phyloP scores from a whole-genome alignment of 495 filamentous ascomycete species.

The Daldinia childiae region DNA sequence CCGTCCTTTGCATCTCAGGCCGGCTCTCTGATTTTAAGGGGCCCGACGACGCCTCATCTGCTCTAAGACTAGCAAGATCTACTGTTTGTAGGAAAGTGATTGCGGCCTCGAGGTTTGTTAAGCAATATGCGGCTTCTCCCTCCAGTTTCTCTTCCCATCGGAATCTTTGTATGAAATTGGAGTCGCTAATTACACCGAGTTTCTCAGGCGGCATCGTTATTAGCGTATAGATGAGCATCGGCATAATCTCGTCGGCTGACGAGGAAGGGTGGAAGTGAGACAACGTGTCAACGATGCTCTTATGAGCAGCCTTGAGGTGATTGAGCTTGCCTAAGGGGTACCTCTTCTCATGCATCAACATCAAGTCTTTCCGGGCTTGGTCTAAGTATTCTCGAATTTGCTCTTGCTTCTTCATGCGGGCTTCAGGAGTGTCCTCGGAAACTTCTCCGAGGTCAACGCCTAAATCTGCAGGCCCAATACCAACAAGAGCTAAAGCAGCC shows the following conservation, averaged over 20 bases:
- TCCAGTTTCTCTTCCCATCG: conserved; percentile 85
- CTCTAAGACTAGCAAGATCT: conserved; percentile 87
- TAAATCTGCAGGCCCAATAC: conserved; percentile 86
- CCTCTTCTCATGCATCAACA: conserved; percentile 84
- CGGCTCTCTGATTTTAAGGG: conserved; percentile 65
- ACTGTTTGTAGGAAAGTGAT: conserved; percentile 98
- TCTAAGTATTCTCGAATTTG: conserved; percentile 78
- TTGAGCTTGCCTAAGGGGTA: conserved; percentile 93
- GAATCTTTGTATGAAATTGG: conserved; percentile 93
- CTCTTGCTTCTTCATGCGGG: conserved; percentile 68
- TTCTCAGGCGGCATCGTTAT: conserved; percentile 89
- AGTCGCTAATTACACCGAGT: conserved; percentile 90
- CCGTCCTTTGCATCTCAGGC: conserved; percentile 62
- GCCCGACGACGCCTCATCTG: conserved; percentile 75
- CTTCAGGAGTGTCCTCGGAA: conserved; percentile 55
- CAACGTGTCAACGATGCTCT: conserved; percentile 91
- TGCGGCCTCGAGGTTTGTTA: conserved; percentile 95
- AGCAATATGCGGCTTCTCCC: conserved; percentile 93
- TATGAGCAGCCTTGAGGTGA: conserved; percentile 87
- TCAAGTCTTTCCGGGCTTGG: conserved; percentile 74
- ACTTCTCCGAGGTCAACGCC: conserved; percentile 75
- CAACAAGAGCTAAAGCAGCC: conserved; percentile 87
- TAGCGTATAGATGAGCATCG: conserved; percentile 93
- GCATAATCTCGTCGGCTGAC: conserved; percentile 95
- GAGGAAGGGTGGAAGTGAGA: conserved; percentile 82